Conservation (phyloP, 495 filamentous ascomycete species). For the Thozetella sp. region DNA sequence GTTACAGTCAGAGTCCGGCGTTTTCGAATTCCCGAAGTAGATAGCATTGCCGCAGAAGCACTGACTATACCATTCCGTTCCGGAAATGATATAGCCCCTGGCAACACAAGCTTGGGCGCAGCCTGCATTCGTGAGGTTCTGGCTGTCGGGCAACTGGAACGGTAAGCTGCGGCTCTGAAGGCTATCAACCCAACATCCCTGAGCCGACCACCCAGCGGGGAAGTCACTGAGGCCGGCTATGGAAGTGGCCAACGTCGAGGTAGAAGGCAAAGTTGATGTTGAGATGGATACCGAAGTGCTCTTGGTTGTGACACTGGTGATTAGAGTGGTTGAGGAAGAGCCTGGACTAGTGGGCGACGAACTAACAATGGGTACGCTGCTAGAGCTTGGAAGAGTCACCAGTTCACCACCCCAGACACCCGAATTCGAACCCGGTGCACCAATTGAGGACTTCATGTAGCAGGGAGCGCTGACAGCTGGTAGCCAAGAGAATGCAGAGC, state of each 20-base stretch:
- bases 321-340: too few relatives aligned
- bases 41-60: conserved; percentile 68
- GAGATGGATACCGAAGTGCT: too few relatives aligned
- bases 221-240: conserved; percentile 32
- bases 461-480: not conserved
- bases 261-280: too few relatives aligned
- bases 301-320: too few relatives aligned
- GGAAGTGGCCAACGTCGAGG: too few relatives aligned
- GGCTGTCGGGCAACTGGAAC: conserved; percentile 42
- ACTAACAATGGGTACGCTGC: too few relatives aligned
- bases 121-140: conserved; percentile 53
- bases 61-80: conserved; percentile 70
- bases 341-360: too few relatives aligned
- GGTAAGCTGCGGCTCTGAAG: conserved; percentile 50
- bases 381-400: too few relatives aligned
- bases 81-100: conserved; percentile 54
- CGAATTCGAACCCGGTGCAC: not conserved
- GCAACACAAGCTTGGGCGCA: conserved; percentile 56
- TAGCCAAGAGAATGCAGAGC: not conserved
- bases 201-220: conserved; percentile 46
- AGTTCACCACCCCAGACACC: not conserved
- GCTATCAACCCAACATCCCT: conserved; percentile 58
- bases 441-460: not conserved
- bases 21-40: conserved; percentile 31
- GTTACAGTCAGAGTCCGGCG: conserved; percentile 37